Percentiles rank a stretch among this genome's conserved stretches.
These are phyloP conservation scores for Psidium guajava DNA, from an alignment of 345 rosid species.

Conservation along the genomic window DNA sequence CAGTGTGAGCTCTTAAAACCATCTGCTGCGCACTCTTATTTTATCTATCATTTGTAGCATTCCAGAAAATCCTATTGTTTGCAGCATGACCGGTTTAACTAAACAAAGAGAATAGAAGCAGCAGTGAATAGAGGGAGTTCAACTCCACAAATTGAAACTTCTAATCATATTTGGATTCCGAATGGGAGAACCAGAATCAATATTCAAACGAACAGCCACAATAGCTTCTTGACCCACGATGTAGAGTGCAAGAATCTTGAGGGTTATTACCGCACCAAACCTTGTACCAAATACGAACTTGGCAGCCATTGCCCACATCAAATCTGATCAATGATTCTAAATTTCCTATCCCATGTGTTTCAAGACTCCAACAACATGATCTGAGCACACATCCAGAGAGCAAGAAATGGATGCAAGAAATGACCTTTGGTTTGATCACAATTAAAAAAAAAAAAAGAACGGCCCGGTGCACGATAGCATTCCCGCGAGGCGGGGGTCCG, in stretches of 20 bases:
- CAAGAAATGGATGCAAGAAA: too few relatives aligned
- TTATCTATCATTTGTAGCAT: background rate
- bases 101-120: background rate
- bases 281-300: background rate
- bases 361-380: too few relatives aligned
- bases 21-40: background rate
- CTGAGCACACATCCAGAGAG: too few relatives aligned
- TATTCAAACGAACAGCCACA: background rate
- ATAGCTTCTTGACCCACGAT: background rate
- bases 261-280: background rate
- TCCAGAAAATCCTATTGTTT: background rate
- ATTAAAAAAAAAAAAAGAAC: too few relatives aligned
- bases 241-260: background rate
- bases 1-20: background rate
- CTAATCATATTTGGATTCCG: background rate
- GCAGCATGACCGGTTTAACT: background rate
- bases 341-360: background rate
- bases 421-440: too few relatives aligned
- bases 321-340: background rate
- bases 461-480: too few relatives aligned
- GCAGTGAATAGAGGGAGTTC: background rate
- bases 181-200: background rate
- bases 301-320: background rate
- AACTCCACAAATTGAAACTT: background rate
- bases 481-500: too few relatives aligned